Conservation (phyloP, 352 stramenopile species). For the Globisporangium nunn region DNA sequence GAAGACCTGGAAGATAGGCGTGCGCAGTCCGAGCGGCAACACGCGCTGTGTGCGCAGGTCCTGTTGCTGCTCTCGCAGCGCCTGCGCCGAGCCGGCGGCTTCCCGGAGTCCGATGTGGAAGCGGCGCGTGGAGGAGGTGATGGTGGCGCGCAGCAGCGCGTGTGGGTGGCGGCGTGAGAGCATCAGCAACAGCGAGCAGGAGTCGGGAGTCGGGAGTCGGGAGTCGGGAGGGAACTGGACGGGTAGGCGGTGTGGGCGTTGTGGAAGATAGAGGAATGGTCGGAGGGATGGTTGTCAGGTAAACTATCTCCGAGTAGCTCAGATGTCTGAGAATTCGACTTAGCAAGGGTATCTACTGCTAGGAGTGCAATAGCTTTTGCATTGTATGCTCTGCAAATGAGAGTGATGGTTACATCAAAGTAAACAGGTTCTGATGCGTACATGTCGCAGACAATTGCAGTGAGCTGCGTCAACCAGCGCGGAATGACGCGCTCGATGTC, state of each 20-base stretch:
- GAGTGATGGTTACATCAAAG: too few species aligned
- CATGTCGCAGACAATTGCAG: too few species aligned
- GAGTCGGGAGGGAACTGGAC: too few species aligned
- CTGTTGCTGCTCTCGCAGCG: slow-evolving; percentile 35
- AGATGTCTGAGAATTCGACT: too few species aligned
- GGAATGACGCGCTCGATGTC: background rate
- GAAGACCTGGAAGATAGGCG: slow-evolving; percentile 89
- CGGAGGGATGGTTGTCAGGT: too few species aligned
- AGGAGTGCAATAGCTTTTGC: too few species aligned
- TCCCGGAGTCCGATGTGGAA: slow-evolving; percentile 48
- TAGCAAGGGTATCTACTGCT: too few species aligned
- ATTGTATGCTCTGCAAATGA: too few species aligned
- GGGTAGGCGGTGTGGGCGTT: background rate
- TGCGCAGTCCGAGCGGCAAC: slow-evolving; percentile 40
- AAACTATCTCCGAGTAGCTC: too few species aligned
- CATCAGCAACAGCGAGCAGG: background rate
- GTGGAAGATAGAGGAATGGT: too few species aligned
- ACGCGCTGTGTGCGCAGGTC: slow-evolving; percentile 50
- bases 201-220: too few species aligned
- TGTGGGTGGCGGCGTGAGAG: slow-evolving; percentile 2
- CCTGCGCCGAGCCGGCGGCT: slow-evolving; percentile 21
- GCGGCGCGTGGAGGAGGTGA: background rate
- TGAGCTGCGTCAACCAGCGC: background rate
- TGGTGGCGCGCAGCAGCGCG: background rate
- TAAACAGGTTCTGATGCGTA: too few species aligned